Evolutionary conservation across 768 basidiomycete species (phyloP), one percentile per base, ranked within the genome.

Genomic region (Trametes cubensis): DNA sequence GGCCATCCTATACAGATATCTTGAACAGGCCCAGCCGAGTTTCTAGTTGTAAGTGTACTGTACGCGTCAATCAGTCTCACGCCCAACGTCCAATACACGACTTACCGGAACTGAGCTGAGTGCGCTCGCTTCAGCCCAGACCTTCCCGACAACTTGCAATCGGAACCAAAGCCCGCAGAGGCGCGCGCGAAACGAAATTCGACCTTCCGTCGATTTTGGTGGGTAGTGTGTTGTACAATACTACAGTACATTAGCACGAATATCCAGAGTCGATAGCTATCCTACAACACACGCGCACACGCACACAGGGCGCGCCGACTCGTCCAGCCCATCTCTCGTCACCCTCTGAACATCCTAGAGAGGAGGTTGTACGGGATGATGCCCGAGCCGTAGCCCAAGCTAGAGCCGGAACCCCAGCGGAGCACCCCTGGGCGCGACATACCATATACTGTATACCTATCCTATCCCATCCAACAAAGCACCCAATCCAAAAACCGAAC

Each of bases 171-270:
- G 13, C 41, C 25, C 5, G 47, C 47, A 23, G 23, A 48, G n/a
- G n/a, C 41, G 11, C 13, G 15, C 3, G 6, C 8, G 15, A 28
- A 15, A 14, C 48, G 48, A 49, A 18, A 26, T 6, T 17, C 23
- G 25, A 26, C 46, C 46, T 14, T 25, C 8, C 21, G n/a, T 47
- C n/a, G 17, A 49, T 28, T 49, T 49, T 28, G 23, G 25, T 47
- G 23, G 48, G 11, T 17, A 26, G 48, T 28, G 17, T 25, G 48
- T 49, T 25, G 23, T 49, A 49, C 48, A 49, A 20, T 18, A 20
- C 26, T 49, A 49, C 48, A 49, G 17, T 49, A 49, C 48, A 49
- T 49, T 49, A 49, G 48, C 48, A 49, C 25, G 48, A 25, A 34
- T 34, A 34, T 34, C 34, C 15, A 21, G 25, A 26, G 13, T 17